Evolutionary conservation across 306 rosid species (phyloP), one percentile per base, ranked within the genome.

Genomic region (Fagus crenata): DNA sequence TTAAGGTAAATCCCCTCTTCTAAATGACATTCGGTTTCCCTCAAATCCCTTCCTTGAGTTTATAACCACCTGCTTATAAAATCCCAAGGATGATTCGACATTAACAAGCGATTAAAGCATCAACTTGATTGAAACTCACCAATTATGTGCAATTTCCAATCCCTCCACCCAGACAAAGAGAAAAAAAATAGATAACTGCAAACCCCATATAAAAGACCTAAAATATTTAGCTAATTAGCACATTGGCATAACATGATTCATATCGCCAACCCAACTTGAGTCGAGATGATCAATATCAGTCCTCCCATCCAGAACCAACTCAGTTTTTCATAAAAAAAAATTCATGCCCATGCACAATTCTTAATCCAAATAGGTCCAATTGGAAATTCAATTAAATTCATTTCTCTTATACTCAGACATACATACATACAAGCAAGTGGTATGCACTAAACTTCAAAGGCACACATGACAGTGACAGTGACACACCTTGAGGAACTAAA

Each of bases 401-500:
- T 40, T 36, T 71, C 46, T 41, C 35, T 40, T 41, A 46, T 3
- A 39, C 53, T n/a, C 32, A 72, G 39, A 41, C 40, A 43, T 53
- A 42, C 14, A 72, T 37, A 41, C 40, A 43, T 67, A 42, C 75
- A 64, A 49, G 18, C 59, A 80, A 32, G 77, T 6, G 15, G 28
- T 0, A 33, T 42, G 81, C 15, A 18, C 56, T 17, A 71, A 71
- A 67, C 60, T 73, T 54, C 71, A 69, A 7, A 53, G 67, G 69
- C 37, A 71, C 55, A 43, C 22, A 49, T 70, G 40, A 46, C 3
- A 9, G 51, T 46, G 14, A 9, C 51, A 46, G 14, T 11, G 7
- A 1, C 0, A 1, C 36, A 93, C 98, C 98, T 89, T 93, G 97
- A 81, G 98, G 98, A 81, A 93, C 98, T 77, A 93, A 84, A 15